A percentile compares a stretch with the other conserved stretches of the same genome.
These are phyloP conservation scores for Verticillium nonalfalfae DNA, from an alignment of 2,329 filamentous ascomycete genomes.

Conservation along the genomic window DNA sequence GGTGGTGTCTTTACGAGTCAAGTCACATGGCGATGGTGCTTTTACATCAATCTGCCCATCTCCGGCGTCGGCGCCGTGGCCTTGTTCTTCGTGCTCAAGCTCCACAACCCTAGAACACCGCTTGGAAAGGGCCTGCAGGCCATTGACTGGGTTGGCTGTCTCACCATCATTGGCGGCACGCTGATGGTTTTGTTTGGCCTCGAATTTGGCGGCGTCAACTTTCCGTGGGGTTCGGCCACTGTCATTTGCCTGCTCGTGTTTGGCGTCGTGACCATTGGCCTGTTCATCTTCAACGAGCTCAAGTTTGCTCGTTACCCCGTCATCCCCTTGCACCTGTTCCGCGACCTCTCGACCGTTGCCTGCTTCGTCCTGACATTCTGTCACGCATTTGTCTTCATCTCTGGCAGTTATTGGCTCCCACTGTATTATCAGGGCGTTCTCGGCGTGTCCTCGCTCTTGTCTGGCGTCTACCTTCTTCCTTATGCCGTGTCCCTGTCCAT, in stretches of 20 bases:
- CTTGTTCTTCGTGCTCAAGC: slow-evolving; percentile 55
- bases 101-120: slow-evolving; percentile 61
- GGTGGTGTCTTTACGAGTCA: slow-evolving; percentile 59
- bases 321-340: slow-evolving; percentile 61
- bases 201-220: slow-evolving; percentile 58
- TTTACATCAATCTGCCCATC: slow-evolving; percentile 37
- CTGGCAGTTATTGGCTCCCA: slow-evolving; percentile 63
- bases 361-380: slow-evolving; percentile 39
- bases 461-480: slow-evolving; percentile 56
- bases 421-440: slow-evolving; percentile 68
- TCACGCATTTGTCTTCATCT: slow-evolving; percentile 55
- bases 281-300: slow-evolving; percentile 58
- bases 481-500: slow-evolving; percentile 45
- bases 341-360: slow-evolving; percentile 47
- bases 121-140: slow-evolving; percentile 55
- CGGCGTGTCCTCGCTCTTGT: slow-evolving; percentile 52
- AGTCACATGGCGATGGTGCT: slow-evolving; percentile 55
- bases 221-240: slow-evolving; percentile 55
- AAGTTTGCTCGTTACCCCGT: slow-evolving; percentile 59
- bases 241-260: slow-evolving; percentile 60
- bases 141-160: slow-evolving; percentile 53
- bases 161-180: slow-evolving; percentile 56
- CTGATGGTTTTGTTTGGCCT: slow-evolving; percentile 66
- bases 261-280: slow-evolving; percentile 37
- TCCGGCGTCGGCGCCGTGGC: slow-evolving; percentile 51